Evolutionary conservation across 2,329 filamentous ascomycete genomes (phyloP), one percentile per base, ranked within the genome.

Genomic region (Cladosporium sphaerospermum): DNA sequence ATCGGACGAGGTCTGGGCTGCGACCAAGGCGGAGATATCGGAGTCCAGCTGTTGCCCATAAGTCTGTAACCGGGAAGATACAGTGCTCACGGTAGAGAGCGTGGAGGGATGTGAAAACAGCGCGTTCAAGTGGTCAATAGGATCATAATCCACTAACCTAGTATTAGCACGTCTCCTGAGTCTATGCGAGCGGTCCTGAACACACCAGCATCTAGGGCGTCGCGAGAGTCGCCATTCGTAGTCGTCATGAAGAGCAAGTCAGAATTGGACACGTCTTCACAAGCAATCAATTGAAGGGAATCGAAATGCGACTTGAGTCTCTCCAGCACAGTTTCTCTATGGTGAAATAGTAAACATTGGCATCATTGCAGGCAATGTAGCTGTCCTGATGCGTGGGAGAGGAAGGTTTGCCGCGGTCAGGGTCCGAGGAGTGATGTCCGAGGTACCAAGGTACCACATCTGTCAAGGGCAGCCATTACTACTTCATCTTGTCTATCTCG

Each of bases 91-190:
- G 51, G 89, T 88, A 39, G 84, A 81, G 56, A 97, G 83, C 56
- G 90, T 85, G 34, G 89, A 88, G 1, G 92, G 88, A 64, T 95
- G 89, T 47, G 89, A 85, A 76, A 99, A 99, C 64, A 99, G 85
- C 57, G 86, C 79, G 75, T 99, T 97, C 53, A 99, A 80, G 72
- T 99, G 90, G 63, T 89, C 81, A 68, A 97, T 86, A 51, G 93
- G 90, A 69, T 97, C 86, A 74, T 96, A 97, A 71, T 96, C 85
- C 70, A 80, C 84, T 87, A 13, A 9, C 4, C 9, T 41, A 23
- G 8, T 10, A 16, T 53, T 34, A 53, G 50, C 33, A 41, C 14
- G 23, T 11, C 5, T 11, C 23, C 36, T n/a, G 13, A 13, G 13
- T 23, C 40, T 31, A 44, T 28, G 23, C 7, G 23, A 28, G 23